phyloP scores from a whole-genome alignment of 2,329 filamentous ascomycete genomes.

The Xylaria polymorpha region DNA sequence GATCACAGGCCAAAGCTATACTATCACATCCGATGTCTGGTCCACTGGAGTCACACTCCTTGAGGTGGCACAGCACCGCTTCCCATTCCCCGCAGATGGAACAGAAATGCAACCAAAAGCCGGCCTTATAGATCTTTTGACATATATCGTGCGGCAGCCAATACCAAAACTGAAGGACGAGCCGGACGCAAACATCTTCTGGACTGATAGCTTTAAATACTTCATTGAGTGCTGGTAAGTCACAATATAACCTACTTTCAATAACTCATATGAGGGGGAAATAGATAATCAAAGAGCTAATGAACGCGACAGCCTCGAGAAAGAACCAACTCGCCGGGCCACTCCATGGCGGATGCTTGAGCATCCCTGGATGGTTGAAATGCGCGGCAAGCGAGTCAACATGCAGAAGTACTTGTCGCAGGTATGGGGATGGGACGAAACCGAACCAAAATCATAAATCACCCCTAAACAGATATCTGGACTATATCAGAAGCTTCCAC shows the following conservation, averaged over 20 bases:
- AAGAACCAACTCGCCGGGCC: slow-evolving; percentile 85
- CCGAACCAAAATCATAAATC: slow-evolving; percentile 43
- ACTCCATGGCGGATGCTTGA: slow-evolving; percentile 99
- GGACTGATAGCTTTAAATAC: slow-evolving; percentile 98
- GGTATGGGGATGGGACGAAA: slow-evolving; percentile 97
- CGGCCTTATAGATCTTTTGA: slow-evolving; percentile 92
- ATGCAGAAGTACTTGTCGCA: slow-evolving; percentile 94
- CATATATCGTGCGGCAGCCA: slow-evolving; percentile 95
- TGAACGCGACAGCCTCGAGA: slow-evolving; percentile 77
- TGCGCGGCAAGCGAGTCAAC: slow-evolving; percentile 95
- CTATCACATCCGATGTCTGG: slow-evolving; percentile 98
- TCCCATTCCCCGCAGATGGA: slow-evolving; percentile 96
- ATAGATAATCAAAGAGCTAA: slow-evolving; percentile 21
- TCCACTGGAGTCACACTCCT: slow-evolving; percentile 94
- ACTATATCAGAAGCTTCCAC: slow-evolving; percentile 1
- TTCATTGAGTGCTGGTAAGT: slow-evolving; percentile 98
- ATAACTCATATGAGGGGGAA: slow-evolving; percentile 11
- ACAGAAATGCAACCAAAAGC: slow-evolving; percentile 95
- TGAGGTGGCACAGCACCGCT: slow-evolving; percentile 99
- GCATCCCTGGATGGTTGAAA: slow-evolving; percentile 98
- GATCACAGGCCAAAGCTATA: slow-evolving; percentile 97
- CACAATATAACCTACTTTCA: slow-evolving; percentile 44
- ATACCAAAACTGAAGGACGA: slow-evolving; percentile 98
- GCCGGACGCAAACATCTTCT: slow-evolving; percentile 86
- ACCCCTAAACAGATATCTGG: background rate